These are phyloP conservation scores for Akebia trifoliata DNA, from an alignment of 164 flowering plant species.

Conservation along the genomic window DNA sequence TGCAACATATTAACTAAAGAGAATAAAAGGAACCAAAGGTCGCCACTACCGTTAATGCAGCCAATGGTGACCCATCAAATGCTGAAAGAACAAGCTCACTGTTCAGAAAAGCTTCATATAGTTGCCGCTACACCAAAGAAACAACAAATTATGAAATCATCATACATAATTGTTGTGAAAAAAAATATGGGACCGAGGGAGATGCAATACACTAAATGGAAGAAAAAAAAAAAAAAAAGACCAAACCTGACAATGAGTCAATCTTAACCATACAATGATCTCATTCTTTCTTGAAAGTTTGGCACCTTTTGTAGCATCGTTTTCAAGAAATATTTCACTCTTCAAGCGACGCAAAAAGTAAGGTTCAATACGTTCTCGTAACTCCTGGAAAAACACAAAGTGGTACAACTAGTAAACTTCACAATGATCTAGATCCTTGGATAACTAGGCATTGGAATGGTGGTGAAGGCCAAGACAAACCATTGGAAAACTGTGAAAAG, in stretches of 20 bases:
- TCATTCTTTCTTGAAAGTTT: constrained; percentile 87
- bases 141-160: neutral
- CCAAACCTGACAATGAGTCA: constrained; percentile 78
- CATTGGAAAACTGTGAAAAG: no score
- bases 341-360: constrained; percentile 90
- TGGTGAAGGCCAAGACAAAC: no score
- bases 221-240: neutral
- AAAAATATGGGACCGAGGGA: neutral
- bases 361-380: constrained; percentile 85
- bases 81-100: constrained; percentile 86
- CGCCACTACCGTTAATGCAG: constrained; percentile 85
- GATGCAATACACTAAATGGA: neutral
- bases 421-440: no score
- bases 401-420: no score
- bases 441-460: no score
- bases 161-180: neutral
- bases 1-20: neutral
- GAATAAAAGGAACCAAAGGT: neutral
- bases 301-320: constrained; percentile 24
- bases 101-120: constrained; percentile 88
- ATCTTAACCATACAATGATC: constrained; percentile 86
- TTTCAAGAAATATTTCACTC: constrained; percentile 74
- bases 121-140: constrained; percentile 50
- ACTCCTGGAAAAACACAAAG: constrained; percentile 38
- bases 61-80: constrained; percentile 91